These are phyloP conservation scores for Polyporus arcularius DNA, from an alignment of 768 basidiomycete genomes.

Conservation along the genomic window DNA sequence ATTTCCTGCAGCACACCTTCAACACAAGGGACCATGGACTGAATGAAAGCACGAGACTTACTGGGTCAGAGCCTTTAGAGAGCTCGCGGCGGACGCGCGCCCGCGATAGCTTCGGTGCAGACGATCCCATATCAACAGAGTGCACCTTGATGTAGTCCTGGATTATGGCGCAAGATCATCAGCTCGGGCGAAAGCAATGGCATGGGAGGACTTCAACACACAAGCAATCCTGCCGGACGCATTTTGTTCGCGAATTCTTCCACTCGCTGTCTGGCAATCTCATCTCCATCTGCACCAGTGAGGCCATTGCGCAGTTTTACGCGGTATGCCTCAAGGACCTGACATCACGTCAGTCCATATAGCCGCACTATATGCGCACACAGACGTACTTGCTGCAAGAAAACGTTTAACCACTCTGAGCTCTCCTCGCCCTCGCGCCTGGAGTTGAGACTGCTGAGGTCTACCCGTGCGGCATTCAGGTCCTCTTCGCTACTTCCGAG, in stretches of 20 bases:
- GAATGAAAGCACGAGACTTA: constrained; percentile 10
- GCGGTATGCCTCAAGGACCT: constrained; percentile 76
- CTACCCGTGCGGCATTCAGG: background rate
- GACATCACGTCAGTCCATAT: background rate
- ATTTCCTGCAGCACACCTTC: constrained; percentile 54
- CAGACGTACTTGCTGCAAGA: constrained; percentile 70
- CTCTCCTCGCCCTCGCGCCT: constrained; percentile 53
- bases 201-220: constrained; percentile 33
- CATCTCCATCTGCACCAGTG: constrained; percentile 75
- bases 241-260: constrained; percentile 82
- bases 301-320: constrained; percentile 74
- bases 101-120: constrained; percentile 76
- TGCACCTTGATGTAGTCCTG: constrained; percentile 89
- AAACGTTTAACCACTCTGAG: constrained; percentile 87
- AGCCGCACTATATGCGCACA: background rate
- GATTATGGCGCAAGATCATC: background rate
- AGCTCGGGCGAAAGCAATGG: constrained; percentile 1
- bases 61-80: constrained; percentile 18
- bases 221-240: constrained; percentile 69
- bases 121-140: constrained; percentile 77
- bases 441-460: background rate
- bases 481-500: constrained; percentile 35
- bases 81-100: constrained; percentile 49
- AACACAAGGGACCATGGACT: constrained; percentile 18
- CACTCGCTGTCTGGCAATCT: constrained; percentile 75